A percentile compares a stretch with the other conserved stretches of the same genome.
These are phyloP conservation scores for Psilocybe tampanensis DNA, from an alignment of 768 basidiomycete species.

Conservation along the genomic window DNA sequence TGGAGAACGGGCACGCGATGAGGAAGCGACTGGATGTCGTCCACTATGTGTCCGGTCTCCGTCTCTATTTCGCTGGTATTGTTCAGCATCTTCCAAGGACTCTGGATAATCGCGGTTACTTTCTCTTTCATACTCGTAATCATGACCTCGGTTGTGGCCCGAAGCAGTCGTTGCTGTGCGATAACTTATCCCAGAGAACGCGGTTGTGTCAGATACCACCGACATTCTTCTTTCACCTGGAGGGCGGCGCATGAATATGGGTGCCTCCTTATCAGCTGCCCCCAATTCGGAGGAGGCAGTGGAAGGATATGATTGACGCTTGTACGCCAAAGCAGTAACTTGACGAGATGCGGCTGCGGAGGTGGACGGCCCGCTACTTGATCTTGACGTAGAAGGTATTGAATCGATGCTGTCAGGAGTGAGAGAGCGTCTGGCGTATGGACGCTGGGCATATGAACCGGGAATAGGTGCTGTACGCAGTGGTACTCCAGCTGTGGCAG, in stretches of 20 bases:
- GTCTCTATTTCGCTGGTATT: neutral
- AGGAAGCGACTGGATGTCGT: constrained; percentile 1
- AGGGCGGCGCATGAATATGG: constrained; percentile 23
- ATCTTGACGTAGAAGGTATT: constrained; percentile 42
- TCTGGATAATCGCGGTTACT: neutral
- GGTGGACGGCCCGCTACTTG: constrained; percentile 45
- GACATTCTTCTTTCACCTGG: constrained; percentile 37
- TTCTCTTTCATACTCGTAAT: constrained; percentile 2
- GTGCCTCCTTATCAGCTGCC: neutral
- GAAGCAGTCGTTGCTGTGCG: neutral
- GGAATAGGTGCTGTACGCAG: constrained; percentile 13
- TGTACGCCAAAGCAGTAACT: constrained; percentile 4
- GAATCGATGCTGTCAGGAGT: constrained; percentile 57
- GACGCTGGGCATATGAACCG: neutral
- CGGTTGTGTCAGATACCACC: constrained; percentile 30
- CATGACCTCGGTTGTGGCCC: neutral
- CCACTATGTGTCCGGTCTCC: neutral
- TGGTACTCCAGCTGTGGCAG: neutral
- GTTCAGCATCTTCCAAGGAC: neutral
- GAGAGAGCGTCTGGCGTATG: constrained; percentile 28
- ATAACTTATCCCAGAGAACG: neutral
- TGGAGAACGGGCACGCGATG: constrained; percentile 4
- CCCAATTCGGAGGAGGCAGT: neutral
- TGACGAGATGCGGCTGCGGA: constrained; percentile 15
- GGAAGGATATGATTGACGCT: constrained; percentile 9